Conservation (phyloP, 2,329 filamentous ascomycete species). For the Monosporascus sp. region DNA sequence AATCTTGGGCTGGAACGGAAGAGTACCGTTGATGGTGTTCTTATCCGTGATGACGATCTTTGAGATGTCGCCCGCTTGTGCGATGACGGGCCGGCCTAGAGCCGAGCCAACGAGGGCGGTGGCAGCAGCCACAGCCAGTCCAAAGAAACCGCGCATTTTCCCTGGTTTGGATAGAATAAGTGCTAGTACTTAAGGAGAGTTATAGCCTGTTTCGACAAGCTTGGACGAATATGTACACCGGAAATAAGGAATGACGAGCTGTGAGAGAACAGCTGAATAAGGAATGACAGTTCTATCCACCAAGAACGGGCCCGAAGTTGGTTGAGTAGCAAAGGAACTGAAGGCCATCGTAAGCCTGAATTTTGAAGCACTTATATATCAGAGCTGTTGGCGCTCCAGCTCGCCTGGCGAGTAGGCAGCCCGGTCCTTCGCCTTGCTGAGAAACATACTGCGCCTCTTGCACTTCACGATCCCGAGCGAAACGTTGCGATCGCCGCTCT, state of each 20-base stretch:
- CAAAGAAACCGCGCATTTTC: constrained; percentile 20
- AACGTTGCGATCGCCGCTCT: neutral
- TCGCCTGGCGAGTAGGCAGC: neutral
- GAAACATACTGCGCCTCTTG: too few relatives aligned
- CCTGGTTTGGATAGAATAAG: neutral
- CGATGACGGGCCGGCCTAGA: constrained; percentile 29
- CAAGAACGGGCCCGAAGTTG: neutral
- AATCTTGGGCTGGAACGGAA: neutral
- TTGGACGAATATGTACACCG: neutral
- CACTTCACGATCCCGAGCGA: neutral
- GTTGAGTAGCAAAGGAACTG: neutral
- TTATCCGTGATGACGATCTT: constrained; percentile 31
- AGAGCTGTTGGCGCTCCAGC: too few relatives aligned
- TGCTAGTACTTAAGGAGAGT: neutral
- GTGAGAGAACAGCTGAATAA: neutral
- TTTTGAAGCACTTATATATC: too few relatives aligned
- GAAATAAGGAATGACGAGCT: neutral
- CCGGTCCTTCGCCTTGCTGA: neutral
- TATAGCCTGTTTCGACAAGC: neutral
- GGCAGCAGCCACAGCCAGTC: constrained; percentile 18
- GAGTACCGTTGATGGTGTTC: constrained; percentile 36
- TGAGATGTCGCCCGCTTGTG: constrained; percentile 22
- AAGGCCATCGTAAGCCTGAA: neutral
- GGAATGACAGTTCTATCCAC: neutral
- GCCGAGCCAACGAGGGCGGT: constrained; percentile 17